Base-by-base conservation (phyloP, 1,139 yeast genomes). In the Kodamaea sp. region DNA sequence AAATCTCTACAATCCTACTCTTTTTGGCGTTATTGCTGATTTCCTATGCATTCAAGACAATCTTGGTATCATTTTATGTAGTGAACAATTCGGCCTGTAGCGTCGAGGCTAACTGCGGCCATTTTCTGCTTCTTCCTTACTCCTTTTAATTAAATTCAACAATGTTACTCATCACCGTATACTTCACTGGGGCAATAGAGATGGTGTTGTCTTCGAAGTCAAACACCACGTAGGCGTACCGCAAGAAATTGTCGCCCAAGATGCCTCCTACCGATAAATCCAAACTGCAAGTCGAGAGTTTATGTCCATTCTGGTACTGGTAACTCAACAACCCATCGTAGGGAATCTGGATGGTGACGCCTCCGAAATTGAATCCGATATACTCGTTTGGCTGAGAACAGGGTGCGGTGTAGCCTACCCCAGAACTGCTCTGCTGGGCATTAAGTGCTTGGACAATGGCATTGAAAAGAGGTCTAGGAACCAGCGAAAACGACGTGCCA, bases 351-450 rank as follows among this genome's bases (percentile, higher is more conserved):
- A 46, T 41, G 7, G 33, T 24, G 15, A 35, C 33, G 13, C 37
- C 39, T n/a, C 26, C 35, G 54, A 81, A 79, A 43, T 72, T 65
- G 43, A 76, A 59, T 12, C 20, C 14, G 11, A 28, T 14, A 16
- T 15, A 22, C 14, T 26, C 8, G 12, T 18, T 11, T 7, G 15
- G 21, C 9, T 18, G 21, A 18, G 6, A 6, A 18, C 21, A 18
- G 21, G 8, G 6, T 7, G 9, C 21, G 9, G 21, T 18, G n/a
- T n/a, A n/a, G 9, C 21, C 8, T 9, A 18, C 21, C 21, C 21
- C 21, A 9, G 9, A 18, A 7, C 6, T 18, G n/a, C n/a, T 15
- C n/a, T n/a, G n/a, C 12, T 18, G 12, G 15, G 28, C 28, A 18
- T 15, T 22, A 20, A 26, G 6, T 16, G 16, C 28, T 7, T 16